These are phyloP conservation scores for Podosphaera xanthii DNA, from an alignment of 2,329 filamentous ascomycete species.

Conservation along the genomic window DNA sequence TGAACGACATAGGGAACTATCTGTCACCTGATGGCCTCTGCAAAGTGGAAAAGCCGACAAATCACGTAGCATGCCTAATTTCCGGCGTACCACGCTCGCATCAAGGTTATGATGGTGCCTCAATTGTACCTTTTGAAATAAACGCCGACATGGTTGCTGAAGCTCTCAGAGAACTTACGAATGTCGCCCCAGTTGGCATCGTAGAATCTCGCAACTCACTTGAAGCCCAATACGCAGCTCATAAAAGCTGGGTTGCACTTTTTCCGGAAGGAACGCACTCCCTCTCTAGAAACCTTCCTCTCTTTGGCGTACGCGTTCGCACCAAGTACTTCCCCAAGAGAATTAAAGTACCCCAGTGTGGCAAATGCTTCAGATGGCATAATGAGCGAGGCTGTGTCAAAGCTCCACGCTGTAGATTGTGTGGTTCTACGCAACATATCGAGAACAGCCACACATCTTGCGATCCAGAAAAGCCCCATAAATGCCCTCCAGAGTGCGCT, in stretches of 20 bases:
- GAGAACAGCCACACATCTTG: neutral
- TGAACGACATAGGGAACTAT: neutral
- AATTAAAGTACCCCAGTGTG: neutral
- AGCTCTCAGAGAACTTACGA: neutral
- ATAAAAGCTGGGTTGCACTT: neutral
- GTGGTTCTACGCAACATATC: neutral
- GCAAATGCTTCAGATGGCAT: neutral
- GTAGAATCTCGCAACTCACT: neutral
- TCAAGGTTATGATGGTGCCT: neutral
- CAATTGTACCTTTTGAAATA: neutral
- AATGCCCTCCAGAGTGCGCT: neutral
- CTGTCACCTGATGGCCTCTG: neutral
- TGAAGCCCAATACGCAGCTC: neutral
- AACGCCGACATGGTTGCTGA: neutral
- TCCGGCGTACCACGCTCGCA: neutral
- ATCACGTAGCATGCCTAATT: neutral
- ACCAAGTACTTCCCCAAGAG: neutral
- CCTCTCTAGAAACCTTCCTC: neutral
- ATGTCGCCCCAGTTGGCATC: neutral
- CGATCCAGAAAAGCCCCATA: neutral
- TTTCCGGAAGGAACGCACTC: neutral
- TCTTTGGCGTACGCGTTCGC: neutral
- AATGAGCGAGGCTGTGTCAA: neutral
- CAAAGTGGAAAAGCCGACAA: neutral
- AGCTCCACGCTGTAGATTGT: neutral